Evolutionary conservation across 768 basidiomycete genomes (phyloP).

Genomic region (Panus rudis): DNA sequence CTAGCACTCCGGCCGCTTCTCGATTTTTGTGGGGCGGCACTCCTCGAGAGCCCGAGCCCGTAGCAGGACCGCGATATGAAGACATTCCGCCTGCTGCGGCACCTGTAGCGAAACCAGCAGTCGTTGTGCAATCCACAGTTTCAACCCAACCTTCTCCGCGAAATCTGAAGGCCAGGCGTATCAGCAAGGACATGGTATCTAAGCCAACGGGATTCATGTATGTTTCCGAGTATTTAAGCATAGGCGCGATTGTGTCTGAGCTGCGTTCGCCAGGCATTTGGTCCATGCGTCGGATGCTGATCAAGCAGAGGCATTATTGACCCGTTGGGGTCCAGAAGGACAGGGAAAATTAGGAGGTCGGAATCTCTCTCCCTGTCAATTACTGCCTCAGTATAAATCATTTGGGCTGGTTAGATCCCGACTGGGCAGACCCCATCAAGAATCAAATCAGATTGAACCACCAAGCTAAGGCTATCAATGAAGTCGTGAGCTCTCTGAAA

Average conservation of each 20-base stretch:
- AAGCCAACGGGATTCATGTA: conserved; percentile 80
- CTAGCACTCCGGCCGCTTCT: conserved; percentile 56
- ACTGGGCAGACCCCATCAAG: conserved; percentile 87
- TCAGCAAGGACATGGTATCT: conserved; percentile 88
- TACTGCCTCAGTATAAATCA: neutral
- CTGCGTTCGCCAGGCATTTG: conserved; percentile 57
- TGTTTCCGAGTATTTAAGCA: conserved; percentile 28
- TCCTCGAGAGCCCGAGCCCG: conserved; percentile 32
- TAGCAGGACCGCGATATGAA: conserved; percentile 68
- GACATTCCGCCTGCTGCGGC: conserved; percentile 30
- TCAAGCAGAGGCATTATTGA: conserved; percentile 80
- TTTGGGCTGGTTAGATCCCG: conserved; percentile 54
- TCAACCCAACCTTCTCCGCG: conserved; percentile 25
- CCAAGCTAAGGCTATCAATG: conserved; percentile 67
- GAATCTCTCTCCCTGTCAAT: neutral
- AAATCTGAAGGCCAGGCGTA: conserved; percentile 50
- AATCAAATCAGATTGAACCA: conserved; percentile 58
- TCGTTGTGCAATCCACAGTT: conserved; percentile 24
- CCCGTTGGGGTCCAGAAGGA: conserved; percentile 84
- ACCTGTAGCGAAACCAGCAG: conserved; percentile 16
- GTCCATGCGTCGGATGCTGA: conserved; percentile 89
- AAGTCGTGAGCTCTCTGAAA: conserved; percentile 66
- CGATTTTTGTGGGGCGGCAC: conserved; percentile 60
- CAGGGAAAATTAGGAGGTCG: conserved; percentile 83
- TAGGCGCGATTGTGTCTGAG: neutral